Evolutionary conservation across 345 rosid species (phyloP), one percentile per base, ranked within the genome.

Genomic region (Populus alba): DNA sequence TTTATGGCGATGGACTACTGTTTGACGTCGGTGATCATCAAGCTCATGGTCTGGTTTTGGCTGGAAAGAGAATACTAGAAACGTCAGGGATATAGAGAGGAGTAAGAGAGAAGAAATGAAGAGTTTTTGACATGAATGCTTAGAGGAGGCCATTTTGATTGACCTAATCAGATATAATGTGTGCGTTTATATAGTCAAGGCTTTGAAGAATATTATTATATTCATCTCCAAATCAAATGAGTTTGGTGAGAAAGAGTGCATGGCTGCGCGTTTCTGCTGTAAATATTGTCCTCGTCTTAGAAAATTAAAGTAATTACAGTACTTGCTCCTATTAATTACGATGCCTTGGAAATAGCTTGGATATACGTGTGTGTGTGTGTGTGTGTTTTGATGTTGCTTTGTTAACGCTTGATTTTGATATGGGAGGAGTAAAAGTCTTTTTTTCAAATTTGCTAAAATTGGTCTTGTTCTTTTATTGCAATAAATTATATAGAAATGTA

Each of bases 71-170:
- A 84, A 41, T 23, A 81, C 73, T 6, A 94, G 73, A 75, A 85
- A 45, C 0, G 86, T 0, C 18, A 91, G 51, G 22, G 86, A 80
- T 2, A 85, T 23, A 23, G 96, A 85, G 79, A 92, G 35, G 41
- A 83, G 53, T n/a, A 89, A 16, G 69, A 90, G 87, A 74, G 77
- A 83, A 74, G 83, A 27, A 9, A 81, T 68, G 83, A 87, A 85
- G 67, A 85, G 73, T 47, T 75, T 89, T 27, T 68, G 81, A 67
- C 73, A 84, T 45, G 88, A 85, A 57, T 43, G 77, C 68, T 83
- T 89, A 35, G 45, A 29, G 23, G 81, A 23, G 3, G 85, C 90
- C 94, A 89, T 88, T 29, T 66, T 66, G n/a, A 69, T 33, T 80
- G 55, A 57, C 37, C 68, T 23, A 9, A 39, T 33, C 65, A 38